A percentile compares a stretch with the other conserved stretches of the same genome.
Evolutionary conservation across 148 eudicot genomes (phyloP).

Genomic region (Cornus suecica): DNA sequence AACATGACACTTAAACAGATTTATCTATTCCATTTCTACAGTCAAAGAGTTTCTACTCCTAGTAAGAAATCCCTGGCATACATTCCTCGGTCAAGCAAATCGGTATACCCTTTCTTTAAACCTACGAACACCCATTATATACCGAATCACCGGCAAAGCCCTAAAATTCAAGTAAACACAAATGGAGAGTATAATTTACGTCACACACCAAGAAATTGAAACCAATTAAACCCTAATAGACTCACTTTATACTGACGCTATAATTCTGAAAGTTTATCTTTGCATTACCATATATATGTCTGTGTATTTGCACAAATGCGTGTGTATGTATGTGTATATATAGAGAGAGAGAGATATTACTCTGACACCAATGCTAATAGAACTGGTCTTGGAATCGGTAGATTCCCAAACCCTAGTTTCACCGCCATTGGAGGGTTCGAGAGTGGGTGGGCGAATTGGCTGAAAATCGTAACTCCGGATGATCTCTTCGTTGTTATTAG

Average conservation of each 20-base stretch:
- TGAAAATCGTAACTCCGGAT: slow-evolving; percentile 82
- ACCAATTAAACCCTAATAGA: not conserved
- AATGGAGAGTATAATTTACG: too few species aligned
- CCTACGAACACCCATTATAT: not conserved
- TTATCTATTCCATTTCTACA: too few species aligned
- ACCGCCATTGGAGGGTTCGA: slow-evolving; percentile 18
- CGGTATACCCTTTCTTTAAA: too few species aligned
- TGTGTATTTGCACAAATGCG: too few species aligned
- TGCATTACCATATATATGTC: too few species aligned
- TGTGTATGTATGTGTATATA: not conserved
- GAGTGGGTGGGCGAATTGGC: slow-evolving; percentile 50
- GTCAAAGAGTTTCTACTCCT: too few species aligned
- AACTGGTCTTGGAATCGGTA: slow-evolving; percentile 40
- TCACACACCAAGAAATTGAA: not conserved
- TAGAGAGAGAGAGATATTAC: slow-evolving; percentile 25
- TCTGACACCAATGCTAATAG: slow-evolving; percentile 24
- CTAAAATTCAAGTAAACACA: not conserved
- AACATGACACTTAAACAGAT: too few species aligned
- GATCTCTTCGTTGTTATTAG: slow-evolving; percentile 54
- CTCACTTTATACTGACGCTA: not conserved
- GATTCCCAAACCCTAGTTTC: slow-evolving; percentile 62
- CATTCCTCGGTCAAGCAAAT: too few species aligned
- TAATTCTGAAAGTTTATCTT: too few species aligned
- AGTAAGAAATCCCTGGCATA: too few species aligned
- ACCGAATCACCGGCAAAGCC: not conserved